phyloP scores from a whole-genome alignment of 1,139 yeast species.

The Saccharomyces hybrid region DNA sequence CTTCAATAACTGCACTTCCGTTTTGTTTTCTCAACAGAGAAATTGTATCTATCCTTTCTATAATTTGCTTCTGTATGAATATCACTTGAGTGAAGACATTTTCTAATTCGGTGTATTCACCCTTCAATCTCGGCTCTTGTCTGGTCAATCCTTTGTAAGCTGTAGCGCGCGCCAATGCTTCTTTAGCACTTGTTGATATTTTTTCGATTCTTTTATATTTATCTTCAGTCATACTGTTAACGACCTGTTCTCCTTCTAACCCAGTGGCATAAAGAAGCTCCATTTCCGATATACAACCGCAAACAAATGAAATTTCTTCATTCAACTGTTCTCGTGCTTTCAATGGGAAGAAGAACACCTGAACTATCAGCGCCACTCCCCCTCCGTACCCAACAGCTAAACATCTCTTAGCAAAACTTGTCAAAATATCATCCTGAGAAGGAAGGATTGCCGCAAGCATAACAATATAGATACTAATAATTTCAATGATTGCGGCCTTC shows the following conservation, averaged over 20 bases:
- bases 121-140: constrained; percentile 43
- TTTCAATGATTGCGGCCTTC: constrained; percentile 44
- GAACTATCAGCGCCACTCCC: constrained; percentile 39
- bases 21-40: constrained; percentile 37
- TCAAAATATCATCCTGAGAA: constrained; percentile 36
- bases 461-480: constrained; percentile 41
- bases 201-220: constrained; percentile 29
- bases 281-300: constrained; percentile 36
- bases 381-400: constrained; percentile 45
- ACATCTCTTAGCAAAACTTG: constrained; percentile 42
- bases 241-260: constrained; percentile 33
- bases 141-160: constrained; percentile 37
- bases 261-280: constrained; percentile 36
- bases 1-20: constrained; percentile 42
- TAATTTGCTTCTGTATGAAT: constrained; percentile 38
- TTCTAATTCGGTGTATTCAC: constrained; percentile 36
- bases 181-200: constrained; percentile 33
- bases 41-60: constrained; percentile 42
- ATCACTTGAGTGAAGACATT: constrained; percentile 39
- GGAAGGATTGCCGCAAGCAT: constrained; percentile 37
- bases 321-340: constrained; percentile 40
- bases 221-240: constrained; percentile 23
- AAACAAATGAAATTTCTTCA: constrained; percentile 35
- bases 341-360: constrained; percentile 39
- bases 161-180: constrained; percentile 36